A percentile compares a stretch with the other conserved stretches of the same genome.
Evolutionary conservation across 2,329 filamentous ascomycete genomes (phyloP).

Genomic region (Pseudogymnoascus sp.): DNA sequence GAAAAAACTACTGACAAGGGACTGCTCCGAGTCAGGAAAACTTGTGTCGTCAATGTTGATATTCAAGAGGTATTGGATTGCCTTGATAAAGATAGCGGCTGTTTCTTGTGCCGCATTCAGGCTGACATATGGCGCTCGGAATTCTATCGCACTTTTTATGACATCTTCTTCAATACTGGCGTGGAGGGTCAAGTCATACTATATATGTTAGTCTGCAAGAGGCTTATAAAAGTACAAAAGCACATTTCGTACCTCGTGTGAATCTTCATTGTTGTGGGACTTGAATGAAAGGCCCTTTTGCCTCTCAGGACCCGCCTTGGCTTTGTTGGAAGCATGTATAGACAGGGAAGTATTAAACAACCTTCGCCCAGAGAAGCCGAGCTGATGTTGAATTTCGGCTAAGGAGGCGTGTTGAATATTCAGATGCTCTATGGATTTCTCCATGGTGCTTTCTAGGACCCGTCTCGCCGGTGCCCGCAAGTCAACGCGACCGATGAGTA

Average conservation of each 20-base stretch:
- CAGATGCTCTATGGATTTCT: conserved; percentile 25
- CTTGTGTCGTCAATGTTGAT: neutral
- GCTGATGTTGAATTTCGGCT: conserved; percentile 32
- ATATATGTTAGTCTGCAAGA: neutral
- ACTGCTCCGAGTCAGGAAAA: neutral
- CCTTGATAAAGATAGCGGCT: neutral
- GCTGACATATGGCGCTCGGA: neutral
- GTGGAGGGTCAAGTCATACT: conserved; percentile 11
- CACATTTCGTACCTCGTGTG: neutral
- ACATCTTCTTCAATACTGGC: neutral
- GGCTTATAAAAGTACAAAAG: neutral
- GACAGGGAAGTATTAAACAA: conserved; percentile 25
- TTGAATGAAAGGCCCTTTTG: neutral
- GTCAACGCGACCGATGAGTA: conserved; percentile 27
- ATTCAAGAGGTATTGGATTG: neutral
- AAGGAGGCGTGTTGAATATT: conserved; percentile 36
- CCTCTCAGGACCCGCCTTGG: neutral
- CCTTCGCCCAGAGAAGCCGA: conserved; percentile 14
- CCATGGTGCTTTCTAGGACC: conserved; percentile 8
- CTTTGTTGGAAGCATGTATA: conserved; percentile 3
- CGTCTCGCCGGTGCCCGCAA: conserved; percentile 9
- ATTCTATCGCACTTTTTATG: neutral
- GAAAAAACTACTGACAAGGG: neutral
- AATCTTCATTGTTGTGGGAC: neutral
- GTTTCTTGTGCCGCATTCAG: neutral